Evolutionary conservation across 352 stramenopile species (phyloP).

Genomic region (Elongisporangium undulatum): DNA sequence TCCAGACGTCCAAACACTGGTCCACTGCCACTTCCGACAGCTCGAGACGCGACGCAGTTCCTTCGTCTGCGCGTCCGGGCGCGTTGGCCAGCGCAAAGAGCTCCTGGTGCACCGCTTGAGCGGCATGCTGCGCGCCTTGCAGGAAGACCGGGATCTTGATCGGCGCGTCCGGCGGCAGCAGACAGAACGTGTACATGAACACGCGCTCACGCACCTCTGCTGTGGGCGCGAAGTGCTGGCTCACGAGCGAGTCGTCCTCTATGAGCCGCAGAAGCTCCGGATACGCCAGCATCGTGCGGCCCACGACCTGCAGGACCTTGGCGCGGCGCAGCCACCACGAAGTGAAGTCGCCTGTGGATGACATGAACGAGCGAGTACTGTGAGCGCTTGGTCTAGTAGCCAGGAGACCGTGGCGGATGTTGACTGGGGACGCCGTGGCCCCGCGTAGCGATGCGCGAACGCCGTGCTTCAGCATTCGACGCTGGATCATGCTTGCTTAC

Average conservation of each 20-base stretch:
- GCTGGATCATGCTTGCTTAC: neutral
- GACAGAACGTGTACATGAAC: slow-evolving; percentile 43
- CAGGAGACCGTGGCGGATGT: too few species aligned
- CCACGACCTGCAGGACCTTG: slow-evolving; percentile 37
- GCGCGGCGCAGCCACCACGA: slow-evolving; percentile 15
- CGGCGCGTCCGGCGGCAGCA: slow-evolving; percentile 31
- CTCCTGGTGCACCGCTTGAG: slow-evolving; percentile 13
- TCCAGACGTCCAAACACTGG: slow-evolving; percentile 19
- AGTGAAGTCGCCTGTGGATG: neutral
- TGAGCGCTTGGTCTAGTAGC: neutral
- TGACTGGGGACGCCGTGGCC: too few species aligned
- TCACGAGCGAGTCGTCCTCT: slow-evolving; percentile 20
- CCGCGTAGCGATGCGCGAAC: too few species aligned
- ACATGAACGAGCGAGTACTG: neutral
- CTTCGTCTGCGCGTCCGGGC: slow-evolving; percentile 7
- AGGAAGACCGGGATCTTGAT: slow-evolving; percentile 39
- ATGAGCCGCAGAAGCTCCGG: slow-evolving; percentile 29
- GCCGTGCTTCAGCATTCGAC: neutral
- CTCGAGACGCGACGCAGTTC: slow-evolving; percentile 8
- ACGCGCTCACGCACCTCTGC: slow-evolving; percentile 27
- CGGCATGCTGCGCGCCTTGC: slow-evolving; percentile 25
- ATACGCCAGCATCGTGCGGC: slow-evolving; percentile 28
- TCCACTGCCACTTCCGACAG: slow-evolving; percentile 18
- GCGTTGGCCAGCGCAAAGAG: slow-evolving; percentile 9
- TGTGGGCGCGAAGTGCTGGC: slow-evolving; percentile 18